phyloP scores from a whole-genome alignment of 805 yeast species.

The Millerago galiae region DNA sequence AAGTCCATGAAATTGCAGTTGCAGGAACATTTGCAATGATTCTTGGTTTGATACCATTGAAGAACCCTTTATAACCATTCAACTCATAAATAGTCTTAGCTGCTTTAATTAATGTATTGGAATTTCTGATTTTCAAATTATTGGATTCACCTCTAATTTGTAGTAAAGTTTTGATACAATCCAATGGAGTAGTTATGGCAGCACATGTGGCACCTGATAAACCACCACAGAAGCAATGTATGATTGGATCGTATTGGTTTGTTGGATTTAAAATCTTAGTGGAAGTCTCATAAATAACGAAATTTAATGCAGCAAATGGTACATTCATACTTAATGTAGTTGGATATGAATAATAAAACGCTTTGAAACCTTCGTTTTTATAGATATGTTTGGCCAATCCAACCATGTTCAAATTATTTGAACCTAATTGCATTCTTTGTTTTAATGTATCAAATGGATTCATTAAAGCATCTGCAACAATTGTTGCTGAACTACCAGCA shows the following conservation, averaged over 20 bases:
- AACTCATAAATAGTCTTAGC: conserved; percentile 55
- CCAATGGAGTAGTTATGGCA: conserved; percentile 90
- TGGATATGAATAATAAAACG: conserved; percentile 89
- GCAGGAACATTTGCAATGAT: conserved; percentile 90
- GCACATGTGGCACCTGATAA: conserved; percentile 94
- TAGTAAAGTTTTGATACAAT: conserved; percentile 84
- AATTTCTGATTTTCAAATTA: conserved; percentile 41
- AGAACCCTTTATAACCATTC: conserved; percentile 62
- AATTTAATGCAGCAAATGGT: conserved; percentile 92
- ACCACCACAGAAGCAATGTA: conserved; percentile 90
- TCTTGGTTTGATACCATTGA: conserved; percentile 85
- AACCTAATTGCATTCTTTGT: conserved; percentile 80
- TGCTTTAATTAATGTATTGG: conserved; percentile 67
- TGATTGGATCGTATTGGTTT: conserved; percentile 75
- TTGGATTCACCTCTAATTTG: conserved; percentile 66
- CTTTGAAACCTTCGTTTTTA: conserved; percentile 59
- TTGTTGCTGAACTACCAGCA: conserved; percentile 89
- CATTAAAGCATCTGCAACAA: conserved; percentile 93
- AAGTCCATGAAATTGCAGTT: conserved; percentile 96
- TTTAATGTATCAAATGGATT: conserved; percentile 94
- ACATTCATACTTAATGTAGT: conserved; percentile 87
- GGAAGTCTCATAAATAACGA: conserved; percentile 83
- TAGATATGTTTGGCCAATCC: conserved; percentile 43
- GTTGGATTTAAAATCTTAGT: conserved; percentile 76
- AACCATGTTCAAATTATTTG: conserved; percentile 20